Base-by-base conservation (phyloP, 257 asterid species). In the Orobanche coerulescens region DNA sequence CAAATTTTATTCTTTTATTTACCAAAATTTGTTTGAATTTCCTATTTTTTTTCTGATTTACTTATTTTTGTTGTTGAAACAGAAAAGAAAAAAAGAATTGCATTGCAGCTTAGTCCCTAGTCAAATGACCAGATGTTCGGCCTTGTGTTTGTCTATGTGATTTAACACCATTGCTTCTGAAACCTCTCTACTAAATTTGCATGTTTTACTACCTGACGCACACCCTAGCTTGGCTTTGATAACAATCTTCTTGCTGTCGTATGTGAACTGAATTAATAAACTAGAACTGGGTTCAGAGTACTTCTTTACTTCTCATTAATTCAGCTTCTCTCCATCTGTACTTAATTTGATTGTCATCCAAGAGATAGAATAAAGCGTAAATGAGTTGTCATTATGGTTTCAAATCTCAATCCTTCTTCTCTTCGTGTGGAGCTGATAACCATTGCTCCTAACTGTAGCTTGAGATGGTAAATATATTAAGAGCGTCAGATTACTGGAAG, bases 401-500 rank as follows among this genome's bases (percentile, higher is more conserved):
- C 24, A 3, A 33, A 43, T 6, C 12, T 48, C 15, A 12, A 51
- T 30, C 20, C n/a, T 67, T 30, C 31, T 24, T 57, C 31, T 16
- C 25, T 5, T 48, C 54, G 26, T 31, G 28, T 37, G 54, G 57
- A 33, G 60, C 68, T 73, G 69, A 76, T 72, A 49, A 22, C 50
- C 28, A 4, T 71, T 57, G 4, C 59, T 44, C 74, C 43, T 46
- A 52, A 48, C 19, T 67, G 66, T 67, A 93, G 99, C 86, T 69
- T 58, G 99, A 93, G 75, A 66, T 93, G 26, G 72, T 87, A 54
- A 75, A 87, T 40, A 72, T 93, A 37, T 66, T 93, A 57, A 81
- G 70, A 67, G 81, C 75, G 61, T 89, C 99, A 12, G 76, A 73
- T 13, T 80, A 84, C 60, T 93, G 96, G 96, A 80, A 72, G 71